phyloP scores from a whole-genome alignment of 805 yeast genomes.

The Komagataella ulmi region DNA sequence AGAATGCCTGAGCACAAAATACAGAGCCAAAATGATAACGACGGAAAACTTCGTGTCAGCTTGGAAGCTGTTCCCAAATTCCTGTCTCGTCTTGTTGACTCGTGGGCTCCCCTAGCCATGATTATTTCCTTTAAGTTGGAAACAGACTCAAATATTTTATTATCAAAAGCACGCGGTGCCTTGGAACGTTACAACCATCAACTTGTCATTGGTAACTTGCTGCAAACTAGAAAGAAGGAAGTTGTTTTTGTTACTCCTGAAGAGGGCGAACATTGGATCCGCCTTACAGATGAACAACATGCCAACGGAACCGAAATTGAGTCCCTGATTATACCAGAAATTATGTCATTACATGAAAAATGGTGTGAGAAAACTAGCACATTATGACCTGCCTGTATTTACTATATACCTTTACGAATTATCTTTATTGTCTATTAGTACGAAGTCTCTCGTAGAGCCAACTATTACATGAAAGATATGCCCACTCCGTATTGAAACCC shows the following conservation, averaged over 20 bases:
- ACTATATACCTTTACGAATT: not conserved
- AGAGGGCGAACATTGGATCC: conserved; percentile 31
- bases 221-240: conserved; percentile 78
- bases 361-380: conserved; percentile 36
- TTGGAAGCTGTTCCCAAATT: conserved; percentile 96
- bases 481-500: conserved; percentile 52
- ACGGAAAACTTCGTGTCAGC: conserved; percentile 70
- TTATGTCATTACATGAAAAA: conserved; percentile 42
- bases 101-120: conserved; percentile 95
- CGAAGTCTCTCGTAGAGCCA: not conserved
- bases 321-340: conserved; percentile 66
- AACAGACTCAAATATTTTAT: conserved; percentile 62
- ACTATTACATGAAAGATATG: conserved; percentile 32
- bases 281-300: conserved; percentile 27
- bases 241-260: conserved; percentile 70
- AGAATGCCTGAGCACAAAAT: conserved; percentile 89
- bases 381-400: conserved; percentile 5
- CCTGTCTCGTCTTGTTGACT: conserved; percentile 71
- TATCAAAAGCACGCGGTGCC: conserved; percentile 69
- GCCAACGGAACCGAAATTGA: conserved; percentile 51
- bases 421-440: not conserved
- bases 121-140: conserved; percentile 89
- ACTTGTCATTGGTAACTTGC: conserved; percentile 83
- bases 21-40: conserved; percentile 54
- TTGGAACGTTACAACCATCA: conserved; percentile 82